Evolutionary conservation across 371 early-diverging fungal genomes (phyloP).

Genomic region (Gilbertella persicaria): DNA sequence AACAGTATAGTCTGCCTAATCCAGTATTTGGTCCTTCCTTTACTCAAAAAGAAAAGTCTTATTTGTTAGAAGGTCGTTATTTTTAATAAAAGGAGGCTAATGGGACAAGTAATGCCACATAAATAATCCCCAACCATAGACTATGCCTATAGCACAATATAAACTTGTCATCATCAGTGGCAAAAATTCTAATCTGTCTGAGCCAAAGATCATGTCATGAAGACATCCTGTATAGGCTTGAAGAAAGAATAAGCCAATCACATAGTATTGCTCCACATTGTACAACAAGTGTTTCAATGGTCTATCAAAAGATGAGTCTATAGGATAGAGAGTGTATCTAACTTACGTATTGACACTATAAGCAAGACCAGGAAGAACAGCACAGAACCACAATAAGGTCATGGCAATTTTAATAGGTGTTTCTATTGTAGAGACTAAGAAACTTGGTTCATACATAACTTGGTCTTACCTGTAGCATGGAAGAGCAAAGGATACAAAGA

Average conservation of each 20-base stretch:
- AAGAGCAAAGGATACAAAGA: constrained; percentile 90
- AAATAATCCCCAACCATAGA: constrained; percentile 72
- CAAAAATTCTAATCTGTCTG: constrained; percentile 65
- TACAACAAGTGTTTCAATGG: constrained; percentile 30
- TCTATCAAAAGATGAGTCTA: constrained; percentile 14
- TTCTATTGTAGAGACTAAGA: constrained; percentile 56
- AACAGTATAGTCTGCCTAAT: constrained; percentile 49
- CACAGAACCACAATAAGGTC: constrained; percentile 57
- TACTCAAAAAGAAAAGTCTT: constrained; percentile 18
- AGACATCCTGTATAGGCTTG: constrained; percentile 60
- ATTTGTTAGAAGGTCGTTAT: constrained; percentile 30
- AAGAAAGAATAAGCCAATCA: constrained; percentile 65
- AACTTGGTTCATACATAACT: no score
- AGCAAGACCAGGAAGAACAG: constrained; percentile 52
- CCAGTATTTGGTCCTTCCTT: constrained; percentile 58
- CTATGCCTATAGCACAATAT: constrained; percentile 76
- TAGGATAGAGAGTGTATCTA: background rate
- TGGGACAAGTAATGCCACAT: constrained; percentile 28
- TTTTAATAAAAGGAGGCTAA: constrained; percentile 11
- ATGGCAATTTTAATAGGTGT: constrained; percentile 63
- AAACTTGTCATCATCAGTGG: constrained; percentile 84
- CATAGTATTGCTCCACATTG: constrained; percentile 61
- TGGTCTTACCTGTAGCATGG: constrained; percentile 68
- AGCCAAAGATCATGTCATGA: constrained; percentile 58
- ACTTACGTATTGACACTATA: constrained; percentile 46